phyloP scores from a whole-genome alignment of 257 asterid species.

The Vinca minor region DNA sequence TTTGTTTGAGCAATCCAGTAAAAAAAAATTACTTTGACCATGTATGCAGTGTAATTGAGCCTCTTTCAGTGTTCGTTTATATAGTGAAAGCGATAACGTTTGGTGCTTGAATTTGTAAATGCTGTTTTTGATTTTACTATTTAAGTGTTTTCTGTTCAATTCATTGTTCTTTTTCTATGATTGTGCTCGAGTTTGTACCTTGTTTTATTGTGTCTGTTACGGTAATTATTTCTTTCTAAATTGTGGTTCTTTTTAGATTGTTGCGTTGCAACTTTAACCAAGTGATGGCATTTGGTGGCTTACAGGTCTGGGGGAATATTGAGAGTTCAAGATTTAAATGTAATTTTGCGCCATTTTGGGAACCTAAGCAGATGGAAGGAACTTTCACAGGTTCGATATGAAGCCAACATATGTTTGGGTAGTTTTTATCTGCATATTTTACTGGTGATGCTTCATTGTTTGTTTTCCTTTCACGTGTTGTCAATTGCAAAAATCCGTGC shows the following conservation, averaged over 20 bases:
- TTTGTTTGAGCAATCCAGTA: too few species aligned
- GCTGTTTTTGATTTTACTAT: neutral
- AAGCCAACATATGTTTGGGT: neutral
- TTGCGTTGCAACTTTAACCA: constrained; percentile 1
- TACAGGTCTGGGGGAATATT: constrained; percentile 60
- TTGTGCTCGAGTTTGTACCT: neutral
- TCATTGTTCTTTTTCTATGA: neutral
- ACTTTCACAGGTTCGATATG: constrained; percentile 58
- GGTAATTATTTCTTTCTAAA: neutral
- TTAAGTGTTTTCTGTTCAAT: neutral
- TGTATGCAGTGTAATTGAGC: neutral
- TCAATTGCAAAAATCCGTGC: neutral
- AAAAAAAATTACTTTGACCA: neutral
- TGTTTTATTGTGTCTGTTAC: neutral
- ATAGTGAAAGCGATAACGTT: neutral
- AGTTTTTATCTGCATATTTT: neutral
- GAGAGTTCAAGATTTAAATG: constrained; percentile 70
- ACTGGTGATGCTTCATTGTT: neutral
- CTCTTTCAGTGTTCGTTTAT: neutral
- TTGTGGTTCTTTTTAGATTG: neutral
- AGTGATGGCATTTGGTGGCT: constrained; percentile 12
- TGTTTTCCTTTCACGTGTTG: constrained; percentile 8
- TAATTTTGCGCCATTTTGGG: constrained; percentile 75
- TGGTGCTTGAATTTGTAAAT: neutral
- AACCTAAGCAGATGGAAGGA: constrained; percentile 60